Evolutionary conservation across 345 rosid genomes (phyloP).

Genomic region (Salix arbutifolia): DNA sequence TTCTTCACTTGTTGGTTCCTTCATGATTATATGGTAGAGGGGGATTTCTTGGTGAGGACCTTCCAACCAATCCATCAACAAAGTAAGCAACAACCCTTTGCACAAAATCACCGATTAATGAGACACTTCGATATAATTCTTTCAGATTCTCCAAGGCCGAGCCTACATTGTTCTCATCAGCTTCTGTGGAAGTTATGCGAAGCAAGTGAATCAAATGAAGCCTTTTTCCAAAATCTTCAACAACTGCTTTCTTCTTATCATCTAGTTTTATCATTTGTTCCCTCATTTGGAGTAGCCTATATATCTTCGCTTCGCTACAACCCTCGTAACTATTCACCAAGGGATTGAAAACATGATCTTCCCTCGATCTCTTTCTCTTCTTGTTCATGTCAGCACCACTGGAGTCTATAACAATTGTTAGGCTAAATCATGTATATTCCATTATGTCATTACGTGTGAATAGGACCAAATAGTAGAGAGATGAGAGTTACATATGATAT

Average conservation of each 20-base stretch:
- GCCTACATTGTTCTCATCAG: slow-evolving; percentile 35
- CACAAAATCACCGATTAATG: slow-evolving; percentile 52
- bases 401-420: slow-evolving; percentile 38
- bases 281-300: slow-evolving; percentile 47
- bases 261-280: slow-evolving; percentile 55
- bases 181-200: slow-evolving; percentile 49
- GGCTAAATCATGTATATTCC: slow-evolving; percentile 37
- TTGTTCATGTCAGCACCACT: slow-evolving; percentile 1
- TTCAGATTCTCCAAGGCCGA: slow-evolving; percentile 36
- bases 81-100: slow-evolving; percentile 60
- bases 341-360: background rate
- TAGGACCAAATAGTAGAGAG: slow-evolving; percentile 9
- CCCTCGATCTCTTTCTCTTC: slow-evolving; percentile 38
- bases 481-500: background rate
- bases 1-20: slow-evolving; percentile 42
- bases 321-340: slow-evolving; percentile 10
- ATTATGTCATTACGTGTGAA: slow-evolving; percentile 28
- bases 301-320: slow-evolving; percentile 43
- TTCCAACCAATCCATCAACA: slow-evolving; percentile 47
- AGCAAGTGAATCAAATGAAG: slow-evolving; percentile 61
- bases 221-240: slow-evolving; percentile 41
- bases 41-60: slow-evolving; percentile 46
- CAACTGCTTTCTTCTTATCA: slow-evolving; percentile 18
- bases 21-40: slow-evolving; percentile 51
- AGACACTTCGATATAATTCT: slow-evolving; percentile 42